Evolutionary conservation across 176 grass and related monocot genomes (phyloP), one percentile per base, ranked within the genome.

Genomic region (Aechmea fasciata): DNA sequence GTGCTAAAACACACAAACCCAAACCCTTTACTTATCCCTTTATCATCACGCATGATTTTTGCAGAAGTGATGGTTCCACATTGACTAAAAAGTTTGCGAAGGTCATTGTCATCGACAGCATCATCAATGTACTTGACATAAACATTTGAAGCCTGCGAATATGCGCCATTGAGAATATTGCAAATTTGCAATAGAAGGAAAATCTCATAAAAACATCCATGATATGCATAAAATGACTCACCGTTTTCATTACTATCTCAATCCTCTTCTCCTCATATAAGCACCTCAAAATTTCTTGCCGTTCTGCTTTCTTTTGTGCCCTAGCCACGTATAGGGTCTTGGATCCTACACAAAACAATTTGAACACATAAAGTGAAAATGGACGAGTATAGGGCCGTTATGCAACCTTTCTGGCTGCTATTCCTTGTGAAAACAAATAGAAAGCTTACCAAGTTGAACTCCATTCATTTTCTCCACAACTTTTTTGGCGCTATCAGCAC

Each of bases 61-160:
- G 75, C 72, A 1, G 94, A 99, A 74, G 82, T 85, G 48, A 99
- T 90, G 33, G 51, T 81, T 47, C 89, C 94, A 75, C 79, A 99
- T 72, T 93, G 83, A 63, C 68, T 71, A n/a, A 99, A 99, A 18
- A 70, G 50, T 52, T 87, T 65, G 12, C 71, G 65, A 20, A 99
- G 78, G 41, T 71, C 70, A 66, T 73, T 75, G 50, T 99, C 84
- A 18, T 90, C 87, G 20, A 93, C 77, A 67, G 75, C 66, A 13
- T 90, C 89, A 47, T 80, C 72, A 57, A 99, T 82, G 53, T 99
- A 93, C 77, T 99, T 99, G 0, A 99, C 85, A 68, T 92, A 99
- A 6, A 99, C 71, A 75, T 99, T 99, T 17, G 87, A 85, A 13
- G 73, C 82, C 94, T 93, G 23, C 19, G 8, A 57, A 70, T 18